phyloP scores from a whole-genome alignment of 2,329 filamentous ascomycete genomes.

The Sporothrix dimorphospora region DNA sequence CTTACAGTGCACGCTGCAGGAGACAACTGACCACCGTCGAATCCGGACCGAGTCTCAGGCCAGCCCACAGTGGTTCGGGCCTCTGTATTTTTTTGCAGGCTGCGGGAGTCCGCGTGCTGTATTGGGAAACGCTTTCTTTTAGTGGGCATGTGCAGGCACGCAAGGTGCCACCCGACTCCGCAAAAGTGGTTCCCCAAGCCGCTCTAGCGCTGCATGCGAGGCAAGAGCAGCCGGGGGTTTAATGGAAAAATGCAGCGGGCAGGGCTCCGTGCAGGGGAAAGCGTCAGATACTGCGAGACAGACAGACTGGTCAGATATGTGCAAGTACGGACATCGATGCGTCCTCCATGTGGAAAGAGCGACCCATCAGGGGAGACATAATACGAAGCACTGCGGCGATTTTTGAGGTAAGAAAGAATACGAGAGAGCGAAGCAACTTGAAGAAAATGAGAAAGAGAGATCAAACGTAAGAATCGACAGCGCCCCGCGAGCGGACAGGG shows the following conservation, averaged over 20 bases:
- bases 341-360: background rate
- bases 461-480: background rate
- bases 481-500: too few relatives aligned
- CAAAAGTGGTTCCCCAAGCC: conserved; percentile 30
- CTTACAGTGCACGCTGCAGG: background rate
- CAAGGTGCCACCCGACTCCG: conserved; percentile 26
- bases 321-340: too few relatives aligned
- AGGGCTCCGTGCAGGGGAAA: background rate
- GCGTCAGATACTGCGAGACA: background rate
- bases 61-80: background rate
- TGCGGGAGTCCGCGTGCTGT: too few relatives aligned
- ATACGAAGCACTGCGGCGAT: background rate
- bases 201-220: conserved; percentile 24
- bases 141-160: background rate
- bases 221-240: conserved; percentile 17
- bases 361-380: background rate
- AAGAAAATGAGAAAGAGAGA: background rate
- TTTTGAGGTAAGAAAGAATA: background rate
- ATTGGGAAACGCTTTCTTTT: background rate
- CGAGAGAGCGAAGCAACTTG: background rate
- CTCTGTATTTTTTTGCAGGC: background rate
- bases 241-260: conserved; percentile 13
- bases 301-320: background rate
- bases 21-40: background rate
- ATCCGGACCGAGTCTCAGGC: background rate